Percentiles rank a stretch among this genome's conserved stretches.
These are phyloP conservation scores for Penicillium cosmopolitanum DNA, from an alignment of 495 filamentous ascomycete species.

Conservation along the genomic window DNA sequence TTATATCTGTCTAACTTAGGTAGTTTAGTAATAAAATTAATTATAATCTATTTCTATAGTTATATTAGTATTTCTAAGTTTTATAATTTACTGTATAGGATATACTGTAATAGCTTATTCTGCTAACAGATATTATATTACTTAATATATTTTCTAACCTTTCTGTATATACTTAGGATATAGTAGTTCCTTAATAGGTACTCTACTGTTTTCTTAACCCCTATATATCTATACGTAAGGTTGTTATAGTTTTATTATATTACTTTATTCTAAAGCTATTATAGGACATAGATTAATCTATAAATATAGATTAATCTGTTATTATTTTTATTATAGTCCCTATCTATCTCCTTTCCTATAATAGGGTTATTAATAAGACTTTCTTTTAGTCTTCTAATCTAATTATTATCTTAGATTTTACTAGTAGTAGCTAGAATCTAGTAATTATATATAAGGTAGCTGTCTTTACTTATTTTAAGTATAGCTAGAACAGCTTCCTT, in stretches of 20 bases:
- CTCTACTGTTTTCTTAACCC: slow-evolving; percentile 13
- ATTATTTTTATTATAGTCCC: neutral
- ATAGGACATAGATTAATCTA: slow-evolving; percentile 13
- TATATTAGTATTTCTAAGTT: slow-evolving; percentile 7
- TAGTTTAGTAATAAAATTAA: slow-evolving; percentile 28
- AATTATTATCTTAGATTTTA: too few species aligned
- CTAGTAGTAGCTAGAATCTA: slow-evolving; percentile 5
- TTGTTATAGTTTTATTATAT: slow-evolving; percentile 14
- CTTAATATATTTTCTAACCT: too few species aligned
- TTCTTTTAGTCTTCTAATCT: neutral
- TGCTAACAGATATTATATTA: slow-evolving; percentile 3
- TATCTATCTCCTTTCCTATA: neutral
- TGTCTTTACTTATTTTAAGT: slow-evolving; percentile 11
- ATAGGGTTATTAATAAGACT: neutral
- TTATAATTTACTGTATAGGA: slow-evolving; percentile 18
- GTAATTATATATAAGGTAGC: slow-evolving; percentile 12
- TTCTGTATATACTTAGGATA: slow-evolving; percentile 6
- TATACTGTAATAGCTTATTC: slow-evolving; percentile 8
- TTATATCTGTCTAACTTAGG: slow-evolving; percentile 8
- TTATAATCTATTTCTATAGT: slow-evolving; percentile 22
- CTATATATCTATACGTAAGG: slow-evolving; percentile 5
- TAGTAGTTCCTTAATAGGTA: slow-evolving; percentile 14
- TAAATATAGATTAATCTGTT: slow-evolving; percentile 14
- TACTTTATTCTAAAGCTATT: slow-evolving; percentile 7
- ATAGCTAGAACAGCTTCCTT: slow-evolving; percentile 16